Base-by-base conservation (phyloP, 768 basidiomycete species). In the Leccinellum rugosiceps region DNA sequence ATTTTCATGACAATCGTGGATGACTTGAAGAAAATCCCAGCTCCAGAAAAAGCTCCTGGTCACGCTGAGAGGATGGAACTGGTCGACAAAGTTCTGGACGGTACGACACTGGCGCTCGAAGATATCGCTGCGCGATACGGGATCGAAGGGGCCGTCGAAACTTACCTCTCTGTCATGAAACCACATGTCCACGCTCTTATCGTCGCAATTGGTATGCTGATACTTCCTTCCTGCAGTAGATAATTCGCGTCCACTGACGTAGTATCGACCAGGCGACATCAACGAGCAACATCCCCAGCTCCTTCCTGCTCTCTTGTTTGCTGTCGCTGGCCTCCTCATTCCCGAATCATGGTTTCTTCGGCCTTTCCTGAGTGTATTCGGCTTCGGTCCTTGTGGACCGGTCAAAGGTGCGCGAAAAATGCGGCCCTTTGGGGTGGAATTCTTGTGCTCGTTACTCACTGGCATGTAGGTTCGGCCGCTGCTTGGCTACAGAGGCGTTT, bases 361-460 rank as follows among this genome's bases (percentile, higher is more conserved):
- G n/a, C 64, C 57, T 1, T 55, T 65, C 8, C 21, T 65, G 3
- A 47, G 57, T 1, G 2, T 57, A 15, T 51, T 65, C 26, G 64
- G 64, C 25, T 65, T 65, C 6, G 64, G 64, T 23, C 64, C 57
- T 38, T 7, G 17, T 1, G 64, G 63, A 3, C 63, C 56, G 11
- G 25, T 58, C 10, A 57, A 56, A 52, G 64, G 64, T 66, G 26
- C 10, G 44, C 6, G 15, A 23, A 28, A 15, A 15, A 38, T 0
- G 34, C 5, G 14, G 44, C 8, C 1, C 19, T n/a, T n/a, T 21
- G 19, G 10, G 11, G 1, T 3, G 0, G 8, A 0, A 28, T 10
- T 7, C 34, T 6, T 35, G 15, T 1, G 5, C 21, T 9, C 9
- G 10, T 4, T 35, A 9, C 17, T 32, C 6, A 28, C 32, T 19